A percentile compares a stretch with the other conserved stretches of the same genome.
Conservation (phyloP, 495 filamentous ascomycete species). For the Neurospora sp. region DNA sequence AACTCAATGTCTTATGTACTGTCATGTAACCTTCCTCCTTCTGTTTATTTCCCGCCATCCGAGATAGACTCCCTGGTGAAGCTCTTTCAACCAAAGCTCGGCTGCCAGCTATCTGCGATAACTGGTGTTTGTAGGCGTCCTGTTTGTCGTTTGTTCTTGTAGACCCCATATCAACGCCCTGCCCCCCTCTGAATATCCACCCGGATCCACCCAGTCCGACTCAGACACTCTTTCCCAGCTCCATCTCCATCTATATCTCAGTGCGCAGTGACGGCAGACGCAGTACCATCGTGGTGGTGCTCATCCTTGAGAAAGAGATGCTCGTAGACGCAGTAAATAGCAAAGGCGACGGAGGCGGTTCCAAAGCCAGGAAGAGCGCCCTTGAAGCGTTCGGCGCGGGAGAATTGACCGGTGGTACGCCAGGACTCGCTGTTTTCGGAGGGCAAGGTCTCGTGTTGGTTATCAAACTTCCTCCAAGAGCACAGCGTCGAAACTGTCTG, state of each 20-base stretch:
- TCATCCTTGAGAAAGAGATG: slow-evolving; percentile 67
- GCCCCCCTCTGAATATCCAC: neutral
- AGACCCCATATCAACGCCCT: neutral
- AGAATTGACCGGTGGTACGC: slow-evolving; percentile 85
- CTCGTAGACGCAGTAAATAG: slow-evolving; percentile 80
- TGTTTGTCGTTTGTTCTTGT: neutral
- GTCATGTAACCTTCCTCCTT: neutral
- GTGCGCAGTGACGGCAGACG: neutral
- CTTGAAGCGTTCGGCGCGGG: slow-evolving; percentile 79
- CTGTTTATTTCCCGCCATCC: neutral
- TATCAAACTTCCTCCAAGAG: slow-evolving; percentile 4
- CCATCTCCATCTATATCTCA: slow-evolving; percentile 6
- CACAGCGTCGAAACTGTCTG: neutral
- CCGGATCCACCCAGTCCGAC: neutral
- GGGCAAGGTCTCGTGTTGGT: neutral
- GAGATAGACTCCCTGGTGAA: neutral
- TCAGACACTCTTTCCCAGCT: neutral
- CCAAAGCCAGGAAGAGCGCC: slow-evolving; percentile 80
- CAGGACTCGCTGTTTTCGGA: slow-evolving; percentile 67
- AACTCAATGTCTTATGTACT: neutral
- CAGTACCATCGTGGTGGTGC: slow-evolving; percentile 46
- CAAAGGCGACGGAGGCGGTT: slow-evolving; percentile 83
- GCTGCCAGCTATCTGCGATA: neutral
- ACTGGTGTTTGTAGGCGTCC: neutral
- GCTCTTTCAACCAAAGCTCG: neutral